Evolutionary conservation across 140 eudicot species (phyloP).

Genomic region (Anethum foeniculum): DNA sequence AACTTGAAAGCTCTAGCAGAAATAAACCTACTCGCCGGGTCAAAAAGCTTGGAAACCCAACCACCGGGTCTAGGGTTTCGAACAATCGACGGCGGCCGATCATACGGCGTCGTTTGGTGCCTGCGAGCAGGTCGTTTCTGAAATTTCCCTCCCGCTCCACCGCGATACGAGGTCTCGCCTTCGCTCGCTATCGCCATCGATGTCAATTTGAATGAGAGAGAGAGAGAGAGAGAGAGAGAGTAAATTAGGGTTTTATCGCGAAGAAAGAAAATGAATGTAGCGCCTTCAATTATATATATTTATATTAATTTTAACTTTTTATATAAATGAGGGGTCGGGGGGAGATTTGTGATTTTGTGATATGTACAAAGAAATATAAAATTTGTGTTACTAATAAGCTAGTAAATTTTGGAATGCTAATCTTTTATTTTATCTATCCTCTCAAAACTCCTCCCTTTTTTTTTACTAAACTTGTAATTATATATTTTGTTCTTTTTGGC

Average conservation of each 20-base stretch:
- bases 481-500: no score
- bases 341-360: neutral
- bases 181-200: conserved; percentile 59
- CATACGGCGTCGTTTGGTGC: conserved; percentile 73
- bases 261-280: neutral
- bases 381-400: neutral
- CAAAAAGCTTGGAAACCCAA: conserved; percentile 62
- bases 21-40: conserved; percentile 75
- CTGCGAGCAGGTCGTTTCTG: conserved; percentile 49
- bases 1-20: conserved; percentile 62
- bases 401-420: neutral
- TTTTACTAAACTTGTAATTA: no score
- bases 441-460: no score
- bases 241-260: conserved; percentile 35
- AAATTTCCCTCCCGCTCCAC: conserved; percentile 66
- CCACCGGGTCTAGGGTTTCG: conserved; percentile 37
- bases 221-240: conserved; percentile 23
- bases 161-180: conserved; percentile 41
- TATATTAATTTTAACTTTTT: neutral
- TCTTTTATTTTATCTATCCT: no score
- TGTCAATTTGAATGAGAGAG: conserved; percentile 15
- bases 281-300: neutral
- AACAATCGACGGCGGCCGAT: conserved; percentile 67
- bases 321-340: neutral
- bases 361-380: neutral